Evolutionary conservation across 371 early-diverging fungal genomes (phyloP).

Genomic region (Zychaea mexicana): DNA sequence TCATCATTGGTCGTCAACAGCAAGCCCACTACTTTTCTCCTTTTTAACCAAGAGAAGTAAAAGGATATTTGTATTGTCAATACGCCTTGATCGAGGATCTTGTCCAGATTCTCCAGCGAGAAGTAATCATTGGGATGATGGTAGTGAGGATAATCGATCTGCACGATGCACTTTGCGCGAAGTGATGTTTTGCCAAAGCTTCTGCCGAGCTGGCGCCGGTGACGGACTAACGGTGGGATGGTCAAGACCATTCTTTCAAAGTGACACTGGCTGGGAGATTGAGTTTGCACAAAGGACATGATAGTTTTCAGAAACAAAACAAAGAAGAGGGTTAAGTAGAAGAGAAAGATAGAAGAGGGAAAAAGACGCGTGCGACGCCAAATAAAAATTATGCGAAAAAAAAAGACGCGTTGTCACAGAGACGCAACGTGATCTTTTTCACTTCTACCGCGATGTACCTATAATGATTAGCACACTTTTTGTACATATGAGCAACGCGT

Average conservation of each 20-base stretch:
- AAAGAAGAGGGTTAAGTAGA: no score
- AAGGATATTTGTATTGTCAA: constrained; percentile 12
- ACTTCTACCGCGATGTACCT: no score
- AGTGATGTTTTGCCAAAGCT: background rate
- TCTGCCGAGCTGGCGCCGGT: background rate
- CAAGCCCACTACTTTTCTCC: no score
- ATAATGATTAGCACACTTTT: no score
- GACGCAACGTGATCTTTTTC: no score
- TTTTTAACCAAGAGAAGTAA: no score
- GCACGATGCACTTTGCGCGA: constrained; percentile 2
- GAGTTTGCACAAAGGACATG: constrained; percentile 2
- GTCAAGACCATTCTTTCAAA: background rate
- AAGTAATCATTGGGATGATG: background rate
- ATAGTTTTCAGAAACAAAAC: no score
- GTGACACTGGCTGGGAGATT: background rate
- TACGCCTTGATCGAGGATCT: constrained; percentile 1
- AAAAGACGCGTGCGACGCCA: background rate
- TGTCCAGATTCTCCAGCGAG: constrained; percentile 8
- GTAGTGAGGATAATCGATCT: constrained; percentile 3
- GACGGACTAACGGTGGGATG: background rate
- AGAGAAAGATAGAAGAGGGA: background rate
- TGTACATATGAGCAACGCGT: no score
- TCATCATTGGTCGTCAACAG: no score
- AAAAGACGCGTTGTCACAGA: no score
- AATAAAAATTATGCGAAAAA: no score